phyloP scores from a whole-genome alignment of 2,329 filamentous ascomycete genomes.

The Cryphonectria naterciae region DNA sequence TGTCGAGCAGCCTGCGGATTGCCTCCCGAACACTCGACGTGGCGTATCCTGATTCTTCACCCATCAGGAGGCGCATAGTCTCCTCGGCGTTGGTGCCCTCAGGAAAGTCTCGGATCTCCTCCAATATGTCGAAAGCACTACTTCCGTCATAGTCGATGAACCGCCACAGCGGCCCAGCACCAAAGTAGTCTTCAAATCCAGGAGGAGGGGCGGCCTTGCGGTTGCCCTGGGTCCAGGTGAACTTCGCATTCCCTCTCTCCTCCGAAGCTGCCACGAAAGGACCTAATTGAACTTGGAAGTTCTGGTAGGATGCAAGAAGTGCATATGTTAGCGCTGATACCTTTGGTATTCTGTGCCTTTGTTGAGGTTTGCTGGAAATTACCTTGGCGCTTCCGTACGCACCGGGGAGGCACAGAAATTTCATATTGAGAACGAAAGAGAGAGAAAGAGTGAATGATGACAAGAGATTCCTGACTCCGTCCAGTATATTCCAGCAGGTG shows the following conservation, averaged over 20 bases:
- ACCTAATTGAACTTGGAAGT: constrained; percentile 27
- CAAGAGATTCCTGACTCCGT: neutral
- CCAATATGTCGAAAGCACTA: constrained; percentile 45
- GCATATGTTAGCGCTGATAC: neutral
- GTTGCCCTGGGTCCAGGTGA: constrained; percentile 29
- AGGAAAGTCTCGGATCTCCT: constrained; percentile 58
- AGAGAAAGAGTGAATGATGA: neutral
- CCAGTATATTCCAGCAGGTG: neutral
- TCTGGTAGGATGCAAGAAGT: constrained; percentile 16
- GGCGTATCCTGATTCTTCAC: constrained; percentile 45
- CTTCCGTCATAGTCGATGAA: constrained; percentile 31
- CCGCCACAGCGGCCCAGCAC: constrained; percentile 27
- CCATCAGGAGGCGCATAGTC: constrained; percentile 55
- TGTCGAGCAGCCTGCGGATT: constrained; percentile 37
- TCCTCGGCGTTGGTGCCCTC: constrained; percentile 50
- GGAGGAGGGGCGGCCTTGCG: constrained; percentile 23
- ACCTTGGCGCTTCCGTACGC: constrained; percentile 61
- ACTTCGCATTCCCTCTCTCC: constrained; percentile 13
- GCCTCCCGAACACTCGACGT: constrained; percentile 40
- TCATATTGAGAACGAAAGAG: constrained; percentile 47
- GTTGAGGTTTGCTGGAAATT: constrained; percentile 38
- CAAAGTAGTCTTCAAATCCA: constrained; percentile 32
- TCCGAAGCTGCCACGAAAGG: constrained; percentile 24
- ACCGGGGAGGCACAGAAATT: constrained; percentile 60
- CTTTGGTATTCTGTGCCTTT: neutral